Evolutionary conservation across 2,329 filamentous ascomycete species (phyloP), one percentile per base, ranked within the genome.

Genomic region (Penicillium hordei): DNA sequence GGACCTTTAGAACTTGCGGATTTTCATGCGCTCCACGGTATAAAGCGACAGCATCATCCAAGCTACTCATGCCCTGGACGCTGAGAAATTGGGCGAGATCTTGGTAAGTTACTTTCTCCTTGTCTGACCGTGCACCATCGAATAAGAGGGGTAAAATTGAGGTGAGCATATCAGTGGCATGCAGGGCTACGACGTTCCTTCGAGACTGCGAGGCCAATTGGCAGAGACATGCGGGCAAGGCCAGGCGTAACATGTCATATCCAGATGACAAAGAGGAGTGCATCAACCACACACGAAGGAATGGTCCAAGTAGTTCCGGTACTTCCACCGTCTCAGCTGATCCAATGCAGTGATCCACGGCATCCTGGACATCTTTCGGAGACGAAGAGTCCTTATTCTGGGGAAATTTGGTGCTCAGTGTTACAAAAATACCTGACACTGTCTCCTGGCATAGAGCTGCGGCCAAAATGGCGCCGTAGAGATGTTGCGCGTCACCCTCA

Each of bases 1-100:
- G 79, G 68, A 96, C 94, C 49, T 88, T 84, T 13, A 90, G 81
- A 36, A 82, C 80, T 45, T 78, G 70, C 8, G 81, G 74, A 40
- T 80, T 83, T 3, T 73, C 71, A 51, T 79, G 78, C 13, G 86
- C 84, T 55, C 79, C 77, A n/a, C 78, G 79, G 69, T 86, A 88
- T 19, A 99, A 81, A 60, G 88, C 86, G 68, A 93, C 88, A 17
- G 91, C 90, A 78, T 97, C 92, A 45, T 90, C 86, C n/a, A 96
- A 83, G 59, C 83, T 83, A 68, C 87, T 89, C 64, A 96, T 84
- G 21, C 94, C 93, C 61, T 94, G 85, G 78, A 79, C 91, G 85
- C 70, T 95, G 76, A 73, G 81, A 34, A 71, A 81, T 62, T 83
- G 83, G 68, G 89, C 93, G 27, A 96, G 80, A 23, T 83, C 79